Conservation (phyloP, 1,284 basidiomycete genomes). For the Boletellus deceptivus region DNA sequence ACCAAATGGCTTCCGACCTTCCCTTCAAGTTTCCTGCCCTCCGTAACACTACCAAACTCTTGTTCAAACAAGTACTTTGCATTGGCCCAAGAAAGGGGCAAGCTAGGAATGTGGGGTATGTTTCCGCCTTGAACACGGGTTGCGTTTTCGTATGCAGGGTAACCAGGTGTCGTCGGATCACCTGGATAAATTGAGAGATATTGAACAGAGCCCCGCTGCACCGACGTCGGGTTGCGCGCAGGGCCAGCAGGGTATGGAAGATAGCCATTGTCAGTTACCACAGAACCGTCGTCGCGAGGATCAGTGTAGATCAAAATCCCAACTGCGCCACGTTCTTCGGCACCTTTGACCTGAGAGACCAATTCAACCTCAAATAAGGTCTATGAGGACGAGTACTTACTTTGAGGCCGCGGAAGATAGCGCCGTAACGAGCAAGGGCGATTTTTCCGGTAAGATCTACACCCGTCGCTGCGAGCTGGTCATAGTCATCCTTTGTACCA, state of each 20-base stretch:
- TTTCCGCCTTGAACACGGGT: slow-evolving; percentile 68
- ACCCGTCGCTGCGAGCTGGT: slow-evolving; percentile 57
- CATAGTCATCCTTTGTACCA: slow-evolving; percentile 78
- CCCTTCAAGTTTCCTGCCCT: slow-evolving; percentile 46
- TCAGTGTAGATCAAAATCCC: slow-evolving; percentile 84
- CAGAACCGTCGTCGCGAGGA: slow-evolving; percentile 83
- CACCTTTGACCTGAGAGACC: slow-evolving; percentile 64
- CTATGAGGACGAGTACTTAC: slow-evolving; percentile 33
- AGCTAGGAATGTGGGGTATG: slow-evolving; percentile 80
- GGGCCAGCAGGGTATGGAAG: slow-evolving; percentile 82
- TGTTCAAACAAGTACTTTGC: slow-evolving; percentile 56
- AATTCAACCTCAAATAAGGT: neutral
- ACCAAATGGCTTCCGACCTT: slow-evolving; percentile 47
- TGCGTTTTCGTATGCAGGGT: slow-evolving; percentile 84
- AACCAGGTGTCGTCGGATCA: slow-evolving; percentile 85
- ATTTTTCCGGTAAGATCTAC: slow-evolving; percentile 79
- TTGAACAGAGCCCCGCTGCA: slow-evolving; percentile 88
- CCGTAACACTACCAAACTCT: slow-evolving; percentile 45
- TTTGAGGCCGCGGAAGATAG: slow-evolving; percentile 81
- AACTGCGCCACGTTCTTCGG: slow-evolving; percentile 79
- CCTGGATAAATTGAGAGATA: slow-evolving; percentile 81
- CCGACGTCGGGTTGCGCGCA: slow-evolving; percentile 79
- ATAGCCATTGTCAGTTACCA: slow-evolving; percentile 79
- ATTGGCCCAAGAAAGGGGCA: slow-evolving; percentile 74
- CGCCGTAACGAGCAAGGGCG: slow-evolving; percentile 83